A percentile compares a stretch with the other conserved stretches of the same genome.
These are phyloP conservation scores for Xylaria sp. DNA, from an alignment of 2,329 filamentous ascomycete genomes.

Conservation along the genomic window DNA sequence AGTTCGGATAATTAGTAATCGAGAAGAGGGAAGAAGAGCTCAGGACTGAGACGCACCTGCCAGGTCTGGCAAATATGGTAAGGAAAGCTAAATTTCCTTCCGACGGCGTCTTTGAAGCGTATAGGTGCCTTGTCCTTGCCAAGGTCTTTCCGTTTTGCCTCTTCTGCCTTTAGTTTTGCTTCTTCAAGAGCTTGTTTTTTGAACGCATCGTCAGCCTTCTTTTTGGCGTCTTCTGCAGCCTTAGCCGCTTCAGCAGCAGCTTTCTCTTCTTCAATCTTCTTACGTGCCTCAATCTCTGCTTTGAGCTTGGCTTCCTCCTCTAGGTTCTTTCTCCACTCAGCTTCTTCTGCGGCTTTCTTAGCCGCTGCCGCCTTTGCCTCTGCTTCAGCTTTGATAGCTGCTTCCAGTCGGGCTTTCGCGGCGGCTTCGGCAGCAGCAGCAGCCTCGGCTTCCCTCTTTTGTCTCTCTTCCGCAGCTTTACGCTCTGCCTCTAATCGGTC, in stretches of 20 bases:
- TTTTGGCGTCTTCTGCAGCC: conserved; percentile 63
- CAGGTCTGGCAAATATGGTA: conserved; percentile 87
- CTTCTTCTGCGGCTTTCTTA: conserved; percentile 47
- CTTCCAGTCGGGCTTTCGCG: conserved; percentile 55
- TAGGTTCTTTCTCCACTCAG: conserved; percentile 43
- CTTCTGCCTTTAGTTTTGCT: conserved; percentile 58
- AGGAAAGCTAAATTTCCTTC: conserved; percentile 91
- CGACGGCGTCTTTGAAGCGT: conserved; percentile 90
- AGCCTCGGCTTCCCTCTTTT: conserved; percentile 58
- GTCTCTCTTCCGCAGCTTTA: conserved; percentile 57
- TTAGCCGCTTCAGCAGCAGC: conserved; percentile 51
- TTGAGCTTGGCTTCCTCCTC: conserved; percentile 52
- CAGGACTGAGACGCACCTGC: conserved; percentile 68
- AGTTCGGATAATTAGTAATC: conserved; percentile 25
- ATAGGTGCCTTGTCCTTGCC: conserved; percentile 78
- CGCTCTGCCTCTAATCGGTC: conserved; percentile 50
- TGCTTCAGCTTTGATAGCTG: conserved; percentile 51
- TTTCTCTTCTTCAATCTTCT: conserved; percentile 56
- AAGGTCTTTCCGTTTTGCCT: conserved; percentile 57
- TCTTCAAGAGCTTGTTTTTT: conserved; percentile 62
- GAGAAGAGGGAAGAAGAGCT: neutral
- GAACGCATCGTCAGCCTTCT: conserved; percentile 67
- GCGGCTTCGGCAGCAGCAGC: conserved; percentile 63
- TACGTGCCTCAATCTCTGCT: conserved; percentile 55
- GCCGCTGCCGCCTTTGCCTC: conserved; percentile 45